Evolutionary conservation across 192 early-diverging fungal species (phyloP), one percentile per base, ranked within the genome.

Genomic region (Coemansia sp.): DNA sequence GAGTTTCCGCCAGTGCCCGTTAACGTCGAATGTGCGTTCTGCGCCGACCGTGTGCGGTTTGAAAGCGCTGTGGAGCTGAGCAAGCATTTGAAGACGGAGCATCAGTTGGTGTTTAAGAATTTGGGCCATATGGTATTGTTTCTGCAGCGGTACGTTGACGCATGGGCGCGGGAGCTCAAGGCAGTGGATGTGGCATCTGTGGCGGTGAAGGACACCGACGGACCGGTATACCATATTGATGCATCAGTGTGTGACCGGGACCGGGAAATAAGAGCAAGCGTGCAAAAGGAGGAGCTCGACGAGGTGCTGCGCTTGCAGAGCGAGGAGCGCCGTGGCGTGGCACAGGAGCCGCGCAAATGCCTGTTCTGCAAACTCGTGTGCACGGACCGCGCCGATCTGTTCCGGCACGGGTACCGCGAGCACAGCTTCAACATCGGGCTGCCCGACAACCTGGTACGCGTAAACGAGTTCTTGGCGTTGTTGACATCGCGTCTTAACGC

Each of bases 401-500:
- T 95, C 83, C 85, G 85, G 61, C 94, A 97, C 68, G 94, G 93
- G 87, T 93, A 92, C 66, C 71, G 69, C 24, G 93, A 94, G 69
- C 94, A 97, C 83, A 90, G 89, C 68, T 97, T 97, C 72, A 94
- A 93, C 78, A 95, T 95, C 71, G 93, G 93, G 35, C 78, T 95
- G 8, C 87, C 92, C 6, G 94, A 95, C 69, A 95, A 95, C 64
- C 84, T 95, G 52, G 94, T 94, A 13, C 82, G 89, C 35, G 92
- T 95, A 9, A 82, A 86, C 63, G 89, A 92, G 47, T 95, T 93
- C 56, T 69, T 95, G 56, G 81, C 84, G 53, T 86, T 92, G 65
- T 74, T 95, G 27, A 87, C 92, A 58, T 64, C 69, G 29, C 92
- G 93, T 48, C 74, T 95, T 54, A 82, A 82, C 11, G 82, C 78